These are phyloP conservation scores for Fusarium coffeatum DNA, from an alignment of 2,329 filamentous ascomycete species.

Conservation along the genomic window DNA sequence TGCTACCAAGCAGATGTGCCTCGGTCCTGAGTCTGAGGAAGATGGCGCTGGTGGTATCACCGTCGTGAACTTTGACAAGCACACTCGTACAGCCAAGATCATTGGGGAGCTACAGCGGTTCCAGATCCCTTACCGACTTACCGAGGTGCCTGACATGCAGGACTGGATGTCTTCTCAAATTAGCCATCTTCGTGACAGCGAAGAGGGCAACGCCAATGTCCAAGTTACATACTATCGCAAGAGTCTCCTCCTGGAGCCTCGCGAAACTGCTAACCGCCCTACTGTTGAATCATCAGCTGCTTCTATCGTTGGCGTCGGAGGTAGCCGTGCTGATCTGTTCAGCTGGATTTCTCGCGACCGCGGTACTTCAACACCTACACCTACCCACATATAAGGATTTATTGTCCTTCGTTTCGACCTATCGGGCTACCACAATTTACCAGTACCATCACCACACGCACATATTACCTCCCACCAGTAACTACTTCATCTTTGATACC, in stretches of 20 bases:
- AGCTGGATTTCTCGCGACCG: conserved; percentile 64
- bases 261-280: conserved; percentile 60
- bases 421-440: conserved; percentile 21
- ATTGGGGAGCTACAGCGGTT: conserved; percentile 96
- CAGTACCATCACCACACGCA: conserved; percentile 39
- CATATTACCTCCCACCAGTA: conserved; percentile 48
- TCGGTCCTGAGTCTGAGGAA: conserved; percentile 63
- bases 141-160: conserved; percentile 87
- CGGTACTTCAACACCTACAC: conserved; percentile 48
- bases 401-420: conserved; percentile 3
- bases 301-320: conserved; percentile 45
- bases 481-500: conserved; percentile 55
- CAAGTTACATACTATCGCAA: conserved; percentile 79
- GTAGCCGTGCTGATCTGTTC: conserved; percentile 58
- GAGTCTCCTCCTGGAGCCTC: conserved; percentile 84
- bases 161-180: conserved; percentile 91
- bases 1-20: conserved; percentile 77
- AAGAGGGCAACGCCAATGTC: conserved; percentile 66
- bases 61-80: conserved; percentile 98
- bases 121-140: conserved; percentile 89
- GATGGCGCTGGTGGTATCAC: conserved; percentile 74
- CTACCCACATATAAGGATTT: conserved; percentile 40
- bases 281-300: conserved; percentile 51
- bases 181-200: conserved; percentile 74
- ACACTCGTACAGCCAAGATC: conserved; percentile 92